Base-by-base conservation (phyloP, 257 asterid species). In the Penstemon newberryi region DNA sequence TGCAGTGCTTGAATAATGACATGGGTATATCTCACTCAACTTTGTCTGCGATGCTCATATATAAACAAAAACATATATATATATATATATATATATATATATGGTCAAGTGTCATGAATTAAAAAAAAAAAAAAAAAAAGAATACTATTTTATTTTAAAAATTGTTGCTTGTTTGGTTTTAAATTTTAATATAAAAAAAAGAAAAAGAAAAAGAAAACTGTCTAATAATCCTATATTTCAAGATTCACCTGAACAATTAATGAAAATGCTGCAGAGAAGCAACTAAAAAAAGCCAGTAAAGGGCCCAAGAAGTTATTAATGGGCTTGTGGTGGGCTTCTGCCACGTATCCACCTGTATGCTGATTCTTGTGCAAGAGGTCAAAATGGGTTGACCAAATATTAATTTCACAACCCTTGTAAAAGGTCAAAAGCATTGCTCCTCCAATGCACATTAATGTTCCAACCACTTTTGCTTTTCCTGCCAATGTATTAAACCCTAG, bases 401-500 rank as follows among this genome's bases (percentile, higher is more conserved):
- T 80, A 73, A 89, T 52, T 52, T 77, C 77, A 9, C 3, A 4
- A 0, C 97, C 93, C 61, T 80, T 87, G 79, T 80, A 89, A 25
- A 91, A 81, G 0, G 89, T 91, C 65, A 91, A 75, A 57, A 89
- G 53, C 95, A 89, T 87, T 36, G 98, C 96, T 8, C 96, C 98
- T 61, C 81, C 74, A 3, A 91, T 77, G 76, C 96, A 69, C 52
- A 79, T 5, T 1, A 87, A 38, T 65, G 94, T 84, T 52, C 97
- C 97, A 1, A 41, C 4, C 56, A 81, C 68, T 73, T 89, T 91
- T 2, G 94, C 89, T 43, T 79, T 79, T 7, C 97, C 96, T 11
- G 81, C 84, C 77, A 5, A 72, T 0, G 87, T 75, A 38, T 63
- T 79, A 15, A 84, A 38, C 53, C 79, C 84, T 60, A 87, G 45